phyloP scores from a whole-genome alignment of 345 rosid genomes.

The Euphorbia pulcherrima region DNA sequence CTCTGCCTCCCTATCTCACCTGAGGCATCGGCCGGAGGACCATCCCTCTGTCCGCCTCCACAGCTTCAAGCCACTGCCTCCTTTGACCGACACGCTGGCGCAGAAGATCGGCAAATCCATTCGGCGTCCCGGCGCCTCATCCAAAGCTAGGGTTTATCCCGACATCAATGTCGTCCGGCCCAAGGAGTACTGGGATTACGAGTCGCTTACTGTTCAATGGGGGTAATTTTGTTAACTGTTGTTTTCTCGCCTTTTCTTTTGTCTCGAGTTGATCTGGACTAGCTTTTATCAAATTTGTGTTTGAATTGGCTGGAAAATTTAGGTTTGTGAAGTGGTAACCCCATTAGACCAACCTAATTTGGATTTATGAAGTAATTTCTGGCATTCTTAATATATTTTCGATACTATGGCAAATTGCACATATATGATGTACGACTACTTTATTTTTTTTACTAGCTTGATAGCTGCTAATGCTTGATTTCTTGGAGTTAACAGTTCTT shows the following conservation, averaged over 20 bases:
- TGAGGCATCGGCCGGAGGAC: neutral
- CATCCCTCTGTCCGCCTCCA: neutral
- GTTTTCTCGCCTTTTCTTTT: neutral
- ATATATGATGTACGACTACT: neutral
- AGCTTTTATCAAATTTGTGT: neutral
- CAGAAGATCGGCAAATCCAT: conserved; percentile 93
- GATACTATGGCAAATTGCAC: neutral
- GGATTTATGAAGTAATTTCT: neutral
- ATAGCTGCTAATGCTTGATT: conserved; percentile 3
- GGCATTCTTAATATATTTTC: neutral
- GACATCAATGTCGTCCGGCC: conserved; percentile 85
- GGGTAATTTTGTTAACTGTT: conserved; percentile 35
- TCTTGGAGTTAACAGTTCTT: neutral
- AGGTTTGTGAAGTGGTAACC: neutral
- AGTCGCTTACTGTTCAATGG: conserved; percentile 79
- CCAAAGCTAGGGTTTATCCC: conserved; percentile 89
- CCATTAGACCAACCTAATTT: neutral
- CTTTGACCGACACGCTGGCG: conserved; percentile 67
- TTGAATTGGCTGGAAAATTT: neutral
- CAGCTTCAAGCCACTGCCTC: conserved; percentile 25
- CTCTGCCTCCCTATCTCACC: neutral
- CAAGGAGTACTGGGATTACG: conserved; percentile 91
- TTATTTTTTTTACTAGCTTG: neutral
- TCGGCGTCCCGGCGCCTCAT: conserved; percentile 92
- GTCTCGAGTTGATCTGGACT: neutral